phyloP scores from a whole-genome alignment of 345 rosid genomes.

The Gossypium bickii region DNA sequence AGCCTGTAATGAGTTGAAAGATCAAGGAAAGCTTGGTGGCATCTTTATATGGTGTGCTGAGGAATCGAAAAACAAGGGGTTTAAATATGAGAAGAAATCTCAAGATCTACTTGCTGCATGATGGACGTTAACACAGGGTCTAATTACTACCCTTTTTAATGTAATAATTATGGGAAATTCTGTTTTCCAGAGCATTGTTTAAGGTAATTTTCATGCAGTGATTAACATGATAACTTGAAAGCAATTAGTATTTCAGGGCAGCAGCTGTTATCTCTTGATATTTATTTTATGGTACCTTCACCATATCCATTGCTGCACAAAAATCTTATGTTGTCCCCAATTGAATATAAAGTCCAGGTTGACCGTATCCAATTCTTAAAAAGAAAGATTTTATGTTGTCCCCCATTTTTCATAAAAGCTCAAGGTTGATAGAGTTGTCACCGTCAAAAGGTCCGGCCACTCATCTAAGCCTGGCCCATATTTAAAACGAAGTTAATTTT shows the following conservation, averaged over 20 bases:
- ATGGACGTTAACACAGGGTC: background rate
- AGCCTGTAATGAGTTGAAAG: constrained; percentile 32
- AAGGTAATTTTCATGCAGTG: background rate
- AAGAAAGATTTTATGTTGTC: too few relatives aligned
- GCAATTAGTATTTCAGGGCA: too few relatives aligned
- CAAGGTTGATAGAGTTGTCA: too few relatives aligned
- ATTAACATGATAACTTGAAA: background rate
- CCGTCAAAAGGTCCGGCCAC: accelerated
- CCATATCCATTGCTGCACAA: too few relatives aligned
- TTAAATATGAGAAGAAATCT: constrained; percentile 32
- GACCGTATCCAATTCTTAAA: too few relatives aligned
- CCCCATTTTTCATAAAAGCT: too few relatives aligned
- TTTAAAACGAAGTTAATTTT: too few relatives aligned
- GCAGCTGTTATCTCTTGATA: too few relatives aligned
- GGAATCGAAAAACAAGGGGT: constrained; percentile 26
- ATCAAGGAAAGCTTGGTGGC: constrained; percentile 27
- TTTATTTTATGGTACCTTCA: too few relatives aligned
- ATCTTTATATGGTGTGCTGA: constrained; percentile 45
- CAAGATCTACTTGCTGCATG: constrained; percentile 27
- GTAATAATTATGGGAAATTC: background rate
- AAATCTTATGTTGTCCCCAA: too few relatives aligned
- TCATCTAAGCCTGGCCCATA: too few relatives aligned
- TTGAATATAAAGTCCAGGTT: too few relatives aligned
- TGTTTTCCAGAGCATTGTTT: background rate
- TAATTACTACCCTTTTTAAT: background rate